phyloP scores from a whole-genome alignment of 306 rosid genomes.

The Notholithocarpus densiflorus region DNA sequence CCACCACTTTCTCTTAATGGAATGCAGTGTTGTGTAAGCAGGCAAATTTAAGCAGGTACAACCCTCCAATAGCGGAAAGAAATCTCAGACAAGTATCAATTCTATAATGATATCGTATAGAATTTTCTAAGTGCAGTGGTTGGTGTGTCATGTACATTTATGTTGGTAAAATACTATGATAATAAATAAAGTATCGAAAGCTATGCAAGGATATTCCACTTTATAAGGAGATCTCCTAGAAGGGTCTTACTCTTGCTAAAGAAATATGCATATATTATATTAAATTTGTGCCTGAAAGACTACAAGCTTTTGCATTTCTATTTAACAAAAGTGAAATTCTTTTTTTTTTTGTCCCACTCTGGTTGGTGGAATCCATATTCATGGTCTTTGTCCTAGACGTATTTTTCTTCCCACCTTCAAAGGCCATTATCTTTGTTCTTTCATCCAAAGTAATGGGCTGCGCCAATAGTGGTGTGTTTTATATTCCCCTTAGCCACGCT shows the following conservation, averaged over 20 bases:
- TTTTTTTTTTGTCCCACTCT: conserved; percentile 25
- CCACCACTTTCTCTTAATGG: conserved; percentile 37
- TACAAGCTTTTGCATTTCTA: conserved; percentile 15
- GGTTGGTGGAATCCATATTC: conserved; percentile 29
- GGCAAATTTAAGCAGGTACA: conserved; percentile 15
- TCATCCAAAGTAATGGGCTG: conserved; percentile 28
- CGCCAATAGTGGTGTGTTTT: conserved; percentile 22
- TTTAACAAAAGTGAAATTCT: neutral
- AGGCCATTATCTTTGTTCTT: conserved; percentile 23
- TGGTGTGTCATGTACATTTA: conserved; percentile 11
- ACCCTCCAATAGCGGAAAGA: conserved; percentile 43
- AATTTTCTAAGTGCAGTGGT: conserved; percentile 1
- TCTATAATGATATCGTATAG: neutral
- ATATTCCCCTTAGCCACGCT: conserved; percentile 13
- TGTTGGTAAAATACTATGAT: conserved; percentile 4
- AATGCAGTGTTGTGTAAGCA: conserved; percentile 12
- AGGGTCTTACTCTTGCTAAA: conserved; percentile 10
- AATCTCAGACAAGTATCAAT: conserved; percentile 8
- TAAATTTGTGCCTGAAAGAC: conserved; percentile 11
- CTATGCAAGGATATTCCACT: conserved; percentile 23
- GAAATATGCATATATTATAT: too few species aligned
- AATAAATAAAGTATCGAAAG: conserved; percentile 12
- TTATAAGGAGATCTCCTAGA: conserved; percentile 20
- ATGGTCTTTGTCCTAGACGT: conserved; percentile 26
- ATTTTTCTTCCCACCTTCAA: neutral